A percentile compares a stretch with the other conserved stretches of the same genome.
These are phyloP conservation scores for Gastrolobium villosum DNA, from an alignment of 306 rosid genomes.

Conservation along the genomic window DNA sequence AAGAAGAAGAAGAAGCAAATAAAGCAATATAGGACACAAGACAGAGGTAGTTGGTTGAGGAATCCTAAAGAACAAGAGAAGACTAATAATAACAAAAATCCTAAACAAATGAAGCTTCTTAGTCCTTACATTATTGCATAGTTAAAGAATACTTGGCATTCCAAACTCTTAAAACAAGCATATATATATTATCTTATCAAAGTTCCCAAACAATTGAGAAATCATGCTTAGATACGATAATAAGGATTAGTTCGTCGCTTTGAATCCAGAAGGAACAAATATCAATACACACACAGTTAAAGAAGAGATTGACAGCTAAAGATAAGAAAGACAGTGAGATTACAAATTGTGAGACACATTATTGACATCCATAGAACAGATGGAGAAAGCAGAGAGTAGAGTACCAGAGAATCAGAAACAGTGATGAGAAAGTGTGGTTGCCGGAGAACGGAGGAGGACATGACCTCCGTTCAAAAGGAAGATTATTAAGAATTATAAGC, in stretches of 20 bases:
- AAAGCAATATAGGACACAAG: not conserved
- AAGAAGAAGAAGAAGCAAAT: not conserved
- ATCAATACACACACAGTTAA: slow-evolving; percentile 22
- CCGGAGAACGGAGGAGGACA: slow-evolving; percentile 1
- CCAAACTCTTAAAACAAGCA: not conserved
- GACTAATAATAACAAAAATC: not conserved
- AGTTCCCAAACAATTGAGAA: not conserved
- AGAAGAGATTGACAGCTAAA: slow-evolving; percentile 24
- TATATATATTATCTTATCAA: not conserved
- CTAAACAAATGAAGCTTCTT: slow-evolving; percentile 17
- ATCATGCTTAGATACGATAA: not conserved
- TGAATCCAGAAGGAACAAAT: slow-evolving; percentile 33
- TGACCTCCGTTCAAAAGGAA: slow-evolving; percentile 8
- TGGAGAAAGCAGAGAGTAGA: slow-evolving; percentile 18
- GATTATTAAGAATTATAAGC: not conserved
- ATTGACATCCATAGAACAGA: slow-evolving; percentile 19
- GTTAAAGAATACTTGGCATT: slow-evolving; percentile 11
- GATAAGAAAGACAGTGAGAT: not conserved
- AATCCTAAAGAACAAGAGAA: slow-evolving; percentile 21
- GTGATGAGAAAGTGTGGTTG: slow-evolving; percentile 26
- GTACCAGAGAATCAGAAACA: slow-evolving; percentile 15
- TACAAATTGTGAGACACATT: slow-evolving; percentile 4
- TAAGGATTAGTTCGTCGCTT: slow-evolving; percentile 42
- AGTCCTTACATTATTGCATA: not conserved
- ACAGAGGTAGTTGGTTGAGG: slow-evolving; percentile 32